Evolutionary conservation across 345 rosid genomes (phyloP), one percentile per base, ranked within the genome.

Genomic region (Eucalyptus sp.): DNA sequence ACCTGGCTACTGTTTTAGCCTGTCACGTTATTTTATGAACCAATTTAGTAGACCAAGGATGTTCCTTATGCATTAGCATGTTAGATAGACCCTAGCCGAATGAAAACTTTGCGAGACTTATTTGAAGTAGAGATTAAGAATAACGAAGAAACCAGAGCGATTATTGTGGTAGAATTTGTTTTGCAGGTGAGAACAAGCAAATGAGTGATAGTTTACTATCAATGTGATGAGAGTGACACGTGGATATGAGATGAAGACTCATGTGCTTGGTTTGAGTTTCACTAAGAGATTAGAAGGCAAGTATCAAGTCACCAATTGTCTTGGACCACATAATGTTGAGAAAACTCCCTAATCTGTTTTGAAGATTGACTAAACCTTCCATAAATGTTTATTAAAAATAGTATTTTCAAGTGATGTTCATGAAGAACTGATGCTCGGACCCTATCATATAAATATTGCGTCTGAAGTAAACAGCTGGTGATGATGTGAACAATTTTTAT

Each of bases 221-320:
- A 60, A 56, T 56, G 86, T 94, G 89, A 81, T 6, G 13, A 7
- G 41, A 84, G 44, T 4, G 88, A 76, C 24, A 86, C 86, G 25
- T 93, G 95, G 95, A 93, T 90, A 18, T 52, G 58, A 81, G 90
- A 92, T 49, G 91, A 91, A 11, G 94, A 95, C 87, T 94, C 95
- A 7, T 5, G 93, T 94, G 10, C 92, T 95, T 89, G 90, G 41
- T 68, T 89, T 93, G 84, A 86, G 20, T 12, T 54, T 89, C 64
- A 5, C 90, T 4, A 90, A 90, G 18, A 56, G 76, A 31, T 2
- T 92, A 91, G 89, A 88, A 62, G 94, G 97, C 37, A 96, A 95
- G 89, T 95, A 91, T 91, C 95, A 94, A 90, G 92, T 95, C 56
- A 94, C 96, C 33, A 94, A 95, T 89, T 93, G 95, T 62, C 93